These are phyloP conservation scores for Myxozyma sirexii DNA, from an alignment of 805 yeast genomes.

Conservation along the genomic window DNA sequence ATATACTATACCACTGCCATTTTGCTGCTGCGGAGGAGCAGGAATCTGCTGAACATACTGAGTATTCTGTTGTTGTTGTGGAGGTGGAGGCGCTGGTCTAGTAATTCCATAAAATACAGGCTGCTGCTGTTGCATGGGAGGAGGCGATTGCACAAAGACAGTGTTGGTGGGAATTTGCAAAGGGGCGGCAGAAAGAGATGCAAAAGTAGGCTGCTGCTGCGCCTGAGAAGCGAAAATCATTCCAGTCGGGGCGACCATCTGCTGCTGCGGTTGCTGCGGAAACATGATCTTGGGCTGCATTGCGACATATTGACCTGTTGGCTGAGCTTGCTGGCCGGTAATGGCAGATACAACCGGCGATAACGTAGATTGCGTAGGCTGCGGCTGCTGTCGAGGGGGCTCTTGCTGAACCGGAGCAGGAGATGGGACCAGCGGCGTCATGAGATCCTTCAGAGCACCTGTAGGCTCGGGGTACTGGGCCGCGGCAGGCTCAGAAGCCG, in stretches of 20 bases:
- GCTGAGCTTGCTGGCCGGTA: constrained; percentile 40
- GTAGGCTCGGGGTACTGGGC: constrained; percentile 17
- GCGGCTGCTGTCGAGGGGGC: neutral
- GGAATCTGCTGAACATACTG: constrained; percentile 10
- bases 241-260: constrained; percentile 6
- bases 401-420: constrained; percentile 21
- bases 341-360: constrained; percentile 15
- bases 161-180: constrained; percentile 13
- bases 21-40: constrained; percentile 12
- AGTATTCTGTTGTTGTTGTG: constrained; percentile 5
- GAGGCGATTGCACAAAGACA: constrained; percentile 10
- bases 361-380: constrained; percentile 17
- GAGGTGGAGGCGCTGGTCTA: constrained; percentile 30
- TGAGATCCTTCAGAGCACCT: constrained; percentile 29
- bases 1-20: neutral
- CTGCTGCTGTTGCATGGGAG: constrained; percentile 18
- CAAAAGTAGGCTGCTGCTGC: neutral
- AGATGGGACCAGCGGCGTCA: constrained; percentile 35
- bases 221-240: constrained; percentile 9
- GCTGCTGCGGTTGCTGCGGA: constrained; percentile 15
- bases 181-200: constrained; percentile 1
- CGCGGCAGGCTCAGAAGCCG: constrained; percentile 2
- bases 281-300: constrained; percentile 28
- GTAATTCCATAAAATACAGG: constrained; percentile 24
- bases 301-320: constrained; percentile 38